phyloP scores from a whole-genome alignment of 352 stramenopile genomes.

The Phytophthora cactorum region DNA sequence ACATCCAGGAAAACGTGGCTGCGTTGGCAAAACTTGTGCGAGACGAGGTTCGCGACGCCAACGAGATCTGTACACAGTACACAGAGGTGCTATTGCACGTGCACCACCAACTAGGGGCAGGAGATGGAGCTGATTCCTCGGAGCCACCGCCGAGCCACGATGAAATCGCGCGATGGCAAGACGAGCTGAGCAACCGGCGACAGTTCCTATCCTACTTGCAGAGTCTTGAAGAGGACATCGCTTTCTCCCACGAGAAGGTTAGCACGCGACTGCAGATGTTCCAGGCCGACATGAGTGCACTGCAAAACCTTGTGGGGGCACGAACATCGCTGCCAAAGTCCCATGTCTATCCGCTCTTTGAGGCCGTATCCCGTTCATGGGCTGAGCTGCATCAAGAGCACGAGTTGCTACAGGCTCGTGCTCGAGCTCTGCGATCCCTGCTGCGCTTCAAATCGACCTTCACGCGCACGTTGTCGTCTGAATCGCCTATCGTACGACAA shows the following conservation, averaged over 20 bases:
- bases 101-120: constrained; percentile 55
- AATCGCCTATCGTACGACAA: constrained; percentile 62
- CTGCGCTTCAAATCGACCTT: constrained; percentile 84
- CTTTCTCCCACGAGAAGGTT: constrained; percentile 86
- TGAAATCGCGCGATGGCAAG: constrained; percentile 86
- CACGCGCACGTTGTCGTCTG: constrained; percentile 53
- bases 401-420: constrained; percentile 73
- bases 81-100: constrained; percentile 79
- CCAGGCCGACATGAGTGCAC: constrained; percentile 64
- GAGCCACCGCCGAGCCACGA: constrained; percentile 29
- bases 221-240: constrained; percentile 92
- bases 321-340: constrained; percentile 92
- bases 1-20: constrained; percentile 63
- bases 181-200: constrained; percentile 92
- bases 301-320: constrained; percentile 86
- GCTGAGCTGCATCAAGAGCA: constrained; percentile 77
- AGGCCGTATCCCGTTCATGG: constrained; percentile 88
- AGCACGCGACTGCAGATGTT: constrained; percentile 70
- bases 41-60: constrained; percentile 66
- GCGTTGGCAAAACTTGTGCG: constrained; percentile 56
- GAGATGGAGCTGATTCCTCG: constrained; percentile 31
- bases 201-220: constrained; percentile 93
- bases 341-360: constrained; percentile 95
- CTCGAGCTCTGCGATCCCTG: constrained; percentile 65
- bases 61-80: constrained; percentile 82